These are phyloP conservation scores for Penicillium canescens DNA, from an alignment of 495 filamentous ascomycete species.

Conservation along the genomic window DNA sequence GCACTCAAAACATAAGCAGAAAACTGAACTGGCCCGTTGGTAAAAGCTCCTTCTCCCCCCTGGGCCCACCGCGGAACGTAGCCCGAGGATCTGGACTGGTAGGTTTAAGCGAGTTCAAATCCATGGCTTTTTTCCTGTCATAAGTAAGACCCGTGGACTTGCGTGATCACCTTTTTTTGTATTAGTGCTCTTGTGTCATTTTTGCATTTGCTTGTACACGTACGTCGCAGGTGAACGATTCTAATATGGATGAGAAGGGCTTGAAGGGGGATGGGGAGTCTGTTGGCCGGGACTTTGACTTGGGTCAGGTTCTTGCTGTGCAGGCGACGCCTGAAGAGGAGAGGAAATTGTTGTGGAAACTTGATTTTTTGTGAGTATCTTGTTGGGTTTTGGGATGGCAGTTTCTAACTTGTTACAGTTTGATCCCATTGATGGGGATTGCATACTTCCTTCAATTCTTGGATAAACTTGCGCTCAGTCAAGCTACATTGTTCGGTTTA, in stretches of 20 bases:
- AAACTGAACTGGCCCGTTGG: neutral
- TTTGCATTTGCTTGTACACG: neutral
- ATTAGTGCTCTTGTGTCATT: neutral
- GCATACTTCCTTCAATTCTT: conserved; percentile 50
- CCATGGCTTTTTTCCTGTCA: neutral
- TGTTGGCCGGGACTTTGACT: conserved; percentile 23
- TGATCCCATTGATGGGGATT: conserved; percentile 45
- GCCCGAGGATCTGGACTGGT: conserved; percentile 11
- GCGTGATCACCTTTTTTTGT: neutral
- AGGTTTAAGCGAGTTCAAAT: conserved; percentile 12
- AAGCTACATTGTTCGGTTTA: conserved; percentile 51
- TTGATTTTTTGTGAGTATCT: conserved; percentile 30
- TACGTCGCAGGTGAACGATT: neutral
- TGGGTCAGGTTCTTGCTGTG: conserved; percentile 29
- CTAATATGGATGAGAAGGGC: conserved; percentile 7
- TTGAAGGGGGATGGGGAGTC: conserved; percentile 7
- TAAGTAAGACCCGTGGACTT: neutral
- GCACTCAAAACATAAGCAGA: neutral
- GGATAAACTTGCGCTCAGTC: conserved; percentile 55
- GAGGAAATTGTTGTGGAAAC: conserved; percentile 27
- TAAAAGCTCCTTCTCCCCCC: neutral
- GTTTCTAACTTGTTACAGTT: conserved; percentile 9
- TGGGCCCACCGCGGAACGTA: conserved; percentile 15
- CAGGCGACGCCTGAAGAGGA: conserved; percentile 29
- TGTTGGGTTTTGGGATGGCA: neutral